Conservation (phyloP, 1,284 basidiomycete genomes). For the Farysia itapuensis region DNA sequence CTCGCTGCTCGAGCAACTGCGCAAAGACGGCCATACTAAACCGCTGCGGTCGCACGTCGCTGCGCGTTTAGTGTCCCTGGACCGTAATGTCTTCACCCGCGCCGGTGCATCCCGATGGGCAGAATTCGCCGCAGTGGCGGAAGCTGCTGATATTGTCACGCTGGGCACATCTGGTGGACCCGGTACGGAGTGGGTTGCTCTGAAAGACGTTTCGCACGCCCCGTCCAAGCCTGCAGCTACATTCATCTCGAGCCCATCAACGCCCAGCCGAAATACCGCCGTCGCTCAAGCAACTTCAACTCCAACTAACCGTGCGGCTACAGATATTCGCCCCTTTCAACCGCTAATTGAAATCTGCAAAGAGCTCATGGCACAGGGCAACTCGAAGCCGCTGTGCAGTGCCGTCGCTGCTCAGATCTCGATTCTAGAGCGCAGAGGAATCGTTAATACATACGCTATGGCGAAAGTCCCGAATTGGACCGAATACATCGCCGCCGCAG, state of each 20-base stretch:
- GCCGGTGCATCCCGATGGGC: conserved; percentile 45
- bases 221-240: background rate
- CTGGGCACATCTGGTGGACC: conserved; percentile 31
- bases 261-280: conserved; percentile 9
- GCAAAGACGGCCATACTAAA: conserved; percentile 36
- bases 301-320: background rate
- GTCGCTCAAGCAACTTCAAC: background rate
- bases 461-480: conserved; percentile 30
- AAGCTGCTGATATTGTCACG: conserved; percentile 43
- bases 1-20: conserved; percentile 32
- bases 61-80: conserved; percentile 18
- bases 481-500: conserved; percentile 44
- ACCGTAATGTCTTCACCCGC: conserved; percentile 36
- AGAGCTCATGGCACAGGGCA: conserved; percentile 25
- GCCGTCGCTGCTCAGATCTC: conserved; percentile 20
- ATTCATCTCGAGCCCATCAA: background rate
- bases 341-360: conserved; percentile 46
- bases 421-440: conserved; percentile 16
- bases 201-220: conserved; percentile 7
- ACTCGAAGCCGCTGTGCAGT: conserved; percentile 16
- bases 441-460: conserved; percentile 31
- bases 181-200: conserved; percentile 46
- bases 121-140: conserved; percentile 47
- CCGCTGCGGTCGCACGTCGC: conserved; percentile 41
- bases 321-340: conserved; percentile 14